Evolutionary conservation across 129 eudicot genomes (phyloP), one percentile per base, ranked within the genome.

Genomic region (Logfia minima): DNA sequence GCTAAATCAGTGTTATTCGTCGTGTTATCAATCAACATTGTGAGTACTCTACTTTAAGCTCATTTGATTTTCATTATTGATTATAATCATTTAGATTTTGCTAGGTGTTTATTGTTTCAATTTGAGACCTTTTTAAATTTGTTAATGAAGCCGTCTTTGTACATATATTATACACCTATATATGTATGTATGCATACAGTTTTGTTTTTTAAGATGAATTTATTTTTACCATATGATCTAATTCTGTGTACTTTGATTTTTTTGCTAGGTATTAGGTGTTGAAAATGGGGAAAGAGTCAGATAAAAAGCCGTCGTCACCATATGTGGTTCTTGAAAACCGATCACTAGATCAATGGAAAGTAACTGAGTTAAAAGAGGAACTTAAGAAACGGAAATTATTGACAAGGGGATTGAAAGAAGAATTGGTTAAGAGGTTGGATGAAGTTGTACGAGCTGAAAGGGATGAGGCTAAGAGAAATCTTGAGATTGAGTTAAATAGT

Each of bases 341-440:
- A 59, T 82, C 98, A 41, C 84, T 93, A 73, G 98, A 93, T 81
- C 92, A 93, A 61, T 93, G 96, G 98, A 93, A 88, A 82, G 98
- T 93, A 41, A 87, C 96, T 0, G 98, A 90, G 87, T 81, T 93
- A 7, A 93, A 89, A 83, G 98, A 93, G 78, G 97, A 93, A 81
- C 98, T 93, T 17, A 93, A 84, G 87, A 89, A 77, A 71, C 87
- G 98, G 23, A 87, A 78, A 74, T 75, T 93, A 80, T 61, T 68
- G 28, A 86, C 86, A 35, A 87, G 66, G 78, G 98, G 98, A 45
- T 80, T 90, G 83, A 93, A 93, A 82, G 96, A 90, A 60, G 98
- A 90, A 55, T 77, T 93, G 29, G 74, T 93, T 39, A 93, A 81
- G 70, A 89, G 98, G 74, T 80, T 93, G 77, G 87, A 86, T 84